Base-by-base conservation (phyloP, 768 basidiomycete species). In the Lactarius hengduanensis region DNA sequence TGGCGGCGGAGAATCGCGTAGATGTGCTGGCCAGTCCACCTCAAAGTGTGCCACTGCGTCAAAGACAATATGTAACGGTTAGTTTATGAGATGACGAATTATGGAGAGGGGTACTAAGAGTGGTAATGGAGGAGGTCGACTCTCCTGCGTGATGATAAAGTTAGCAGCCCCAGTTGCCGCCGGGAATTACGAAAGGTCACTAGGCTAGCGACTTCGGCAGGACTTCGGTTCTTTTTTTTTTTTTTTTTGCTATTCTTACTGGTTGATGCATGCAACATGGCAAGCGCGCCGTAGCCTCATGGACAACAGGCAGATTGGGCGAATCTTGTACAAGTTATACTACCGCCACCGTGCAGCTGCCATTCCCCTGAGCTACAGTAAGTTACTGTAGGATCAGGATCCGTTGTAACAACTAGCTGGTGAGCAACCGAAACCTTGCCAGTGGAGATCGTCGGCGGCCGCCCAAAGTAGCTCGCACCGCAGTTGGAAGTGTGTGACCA, bases 221-320 rank as follows among this genome's bases (percentile, higher is more conserved):
- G n/a, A n/a, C n/a, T n/a, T 32, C 1, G 26, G 32, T 47, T 26
- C 41, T 45, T 57, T 6, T 47, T n/a, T 22, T 53, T n/a, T 22
- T 53, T 26, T 15, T 26, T 28, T 15, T 13, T 15, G 3, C 15
- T 40, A 13, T 22, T 22, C 20, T 22, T 22, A 45, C 43, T 13
- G 22, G 40, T 41, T 15, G 38, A 40, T 40, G 38, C 11, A 10
- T 53, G 47, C 58, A 64, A 54, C 50, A 59, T 43, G 47, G 57
- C 10, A 59, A 34, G 50, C 58, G 38, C 40, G 32, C 63, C 58
- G 47, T 50, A 40, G 34, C 63, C 63, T 64, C 63, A 22, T 58
- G 58, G 47, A 16, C 18, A 28, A 47, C 36, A 13, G 36, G 47
- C 20, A 11, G 18, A 22, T 13, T 11, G 28, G 41, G 55, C 7